Percentiles rank a stretch among this genome's conserved stretches.
Conservation (phyloP, 768 basidiomycete species). For the Psilocybe tampanensis region DNA sequence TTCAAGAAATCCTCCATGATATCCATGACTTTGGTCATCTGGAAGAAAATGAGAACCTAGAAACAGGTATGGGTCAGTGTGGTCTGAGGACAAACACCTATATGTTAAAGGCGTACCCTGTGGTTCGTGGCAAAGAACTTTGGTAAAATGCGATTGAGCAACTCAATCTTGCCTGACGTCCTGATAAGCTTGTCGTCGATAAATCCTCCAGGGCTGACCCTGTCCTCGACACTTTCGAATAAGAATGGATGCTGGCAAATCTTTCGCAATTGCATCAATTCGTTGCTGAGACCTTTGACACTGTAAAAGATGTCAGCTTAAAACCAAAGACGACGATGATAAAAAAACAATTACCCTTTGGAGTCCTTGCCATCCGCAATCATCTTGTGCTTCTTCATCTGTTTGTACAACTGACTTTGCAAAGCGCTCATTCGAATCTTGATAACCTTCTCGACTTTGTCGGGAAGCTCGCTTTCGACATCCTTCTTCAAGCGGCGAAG, state of each 20-base stretch:
- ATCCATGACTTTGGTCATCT: slow-evolving; percentile 99
- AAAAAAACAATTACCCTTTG: slow-evolving; percentile 60
- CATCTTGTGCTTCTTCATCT: slow-evolving; percentile 99
- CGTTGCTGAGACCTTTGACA: slow-evolving; percentile 90
- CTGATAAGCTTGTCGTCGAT: slow-evolving; percentile 87
- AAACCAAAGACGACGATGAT: not conserved
- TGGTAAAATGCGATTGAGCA: slow-evolving; percentile 88
- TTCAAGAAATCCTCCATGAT: slow-evolving; percentile 96
- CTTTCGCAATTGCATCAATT: slow-evolving; percentile 97
- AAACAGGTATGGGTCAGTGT: slow-evolving; percentile 3
- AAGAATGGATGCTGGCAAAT: slow-evolving; percentile 98
- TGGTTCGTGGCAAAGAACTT: slow-evolving; percentile 94
- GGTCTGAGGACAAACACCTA: not conserved
- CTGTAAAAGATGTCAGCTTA: slow-evolving; percentile 42
- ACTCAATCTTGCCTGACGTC: slow-evolving; percentile 90
- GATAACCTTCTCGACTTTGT: slow-evolving; percentile 98
- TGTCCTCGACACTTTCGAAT: slow-evolving; percentile 94
- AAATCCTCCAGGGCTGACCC: slow-evolving; percentile 79
- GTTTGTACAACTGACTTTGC: slow-evolving; percentile 92
- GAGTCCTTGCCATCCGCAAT: slow-evolving; percentile 79
- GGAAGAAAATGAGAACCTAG: slow-evolving; percentile 98
- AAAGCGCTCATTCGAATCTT: slow-evolving; percentile 94
- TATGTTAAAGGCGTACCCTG: slow-evolving; percentile 52
- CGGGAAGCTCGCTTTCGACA: slow-evolving; percentile 92
- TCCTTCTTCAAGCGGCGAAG: slow-evolving; percentile 93